Base-by-base conservation (phyloP, 768 basidiomycete genomes). In the Lactifluus echinatus region DNA sequence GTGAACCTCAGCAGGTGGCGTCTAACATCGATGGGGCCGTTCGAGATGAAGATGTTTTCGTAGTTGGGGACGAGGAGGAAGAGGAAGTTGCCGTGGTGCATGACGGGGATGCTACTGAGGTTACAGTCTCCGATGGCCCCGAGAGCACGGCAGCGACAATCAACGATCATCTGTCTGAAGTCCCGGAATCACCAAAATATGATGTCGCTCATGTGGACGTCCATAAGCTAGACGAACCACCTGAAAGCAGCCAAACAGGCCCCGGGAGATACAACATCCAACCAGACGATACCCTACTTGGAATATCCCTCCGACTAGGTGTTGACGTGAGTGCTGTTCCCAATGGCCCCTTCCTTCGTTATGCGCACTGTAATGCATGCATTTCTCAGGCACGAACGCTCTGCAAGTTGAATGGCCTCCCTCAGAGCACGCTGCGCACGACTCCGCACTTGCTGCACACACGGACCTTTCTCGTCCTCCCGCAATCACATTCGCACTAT, bases 381-480 rank as follows among this genome's bases (percentile, higher is more conserved):
- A n/a, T n/a, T n/a, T 49, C 8, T 58, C 44, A 81, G 85, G 81
- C 76, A 40, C 77, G 77, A 29, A 73, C 77, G 36, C 72, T 90
- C 3, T 87, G 85, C 66, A 79, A 71, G 19, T 70, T 87, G 14
- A 90, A 89, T 65, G 77, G 76, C 43, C 76, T 90, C 12, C 83
- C 87, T 0, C 69, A 74, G 5, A 84, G 78, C 64, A 82, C 84
- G 3, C 70, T 89, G 19, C 79, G 73, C 56, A 87, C 83, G 0
- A 88, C 82, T 0, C 87, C 88, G 6, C 85, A 89, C 65, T 71
- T 89, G 8, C 72, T 89, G 15, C 86, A 88, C 67, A 88, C 87
- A 1, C 80, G 86, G 5, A 71, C 74, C 1, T 78, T 72, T 59
- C 68, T 89, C 55, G 66, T 73, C 15, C 72, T 88, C 10, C 85